phyloP scores from a whole-genome alignment of 2,329 filamentous ascomycete genomes.

The Penicillium corylophilum region DNA sequence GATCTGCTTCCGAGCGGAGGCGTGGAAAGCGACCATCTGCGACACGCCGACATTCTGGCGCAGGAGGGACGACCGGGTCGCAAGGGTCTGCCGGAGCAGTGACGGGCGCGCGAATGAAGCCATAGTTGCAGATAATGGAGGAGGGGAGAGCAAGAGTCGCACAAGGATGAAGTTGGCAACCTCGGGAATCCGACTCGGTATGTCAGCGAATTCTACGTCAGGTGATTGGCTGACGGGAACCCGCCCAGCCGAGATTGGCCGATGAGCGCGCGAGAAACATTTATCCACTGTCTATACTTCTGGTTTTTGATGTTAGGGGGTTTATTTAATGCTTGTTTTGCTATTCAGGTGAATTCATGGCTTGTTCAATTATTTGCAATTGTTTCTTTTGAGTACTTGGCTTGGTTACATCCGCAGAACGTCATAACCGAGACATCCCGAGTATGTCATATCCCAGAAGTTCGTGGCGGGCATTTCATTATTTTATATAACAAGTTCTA shows the following conservation, averaged over 20 bases:
- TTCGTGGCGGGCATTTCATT: conserved; percentile 11
- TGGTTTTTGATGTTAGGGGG: neutral
- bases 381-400: neutral
- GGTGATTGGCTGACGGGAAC: conserved; percentile 36
- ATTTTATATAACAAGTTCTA: conserved; percentile 5
- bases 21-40: conserved; percentile 80
- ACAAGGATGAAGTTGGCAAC: conserved; percentile 35
- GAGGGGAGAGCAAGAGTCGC: conserved; percentile 16
- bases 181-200: conserved; percentile 41
- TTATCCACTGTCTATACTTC: conserved; percentile 11
- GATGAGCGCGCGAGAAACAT: conserved; percentile 21
- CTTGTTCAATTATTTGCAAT: neutral
- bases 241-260: conserved; percentile 43
- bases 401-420: neutral
- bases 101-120: conserved; percentile 42
- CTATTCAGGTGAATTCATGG: neutral
- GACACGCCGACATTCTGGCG: conserved; percentile 39
- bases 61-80: conserved; percentile 35
- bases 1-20: conserved; percentile 70
- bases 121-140: conserved; percentile 31
- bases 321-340: neutral
- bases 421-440: conserved; percentile 17
- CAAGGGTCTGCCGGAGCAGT: conserved; percentile 38
- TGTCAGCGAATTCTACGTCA: conserved; percentile 38
- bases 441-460: conserved; percentile 1